Base-by-base conservation (phyloP, 2,329 filamentous ascomycete genomes). In the Talaromyces sp. region DNA sequence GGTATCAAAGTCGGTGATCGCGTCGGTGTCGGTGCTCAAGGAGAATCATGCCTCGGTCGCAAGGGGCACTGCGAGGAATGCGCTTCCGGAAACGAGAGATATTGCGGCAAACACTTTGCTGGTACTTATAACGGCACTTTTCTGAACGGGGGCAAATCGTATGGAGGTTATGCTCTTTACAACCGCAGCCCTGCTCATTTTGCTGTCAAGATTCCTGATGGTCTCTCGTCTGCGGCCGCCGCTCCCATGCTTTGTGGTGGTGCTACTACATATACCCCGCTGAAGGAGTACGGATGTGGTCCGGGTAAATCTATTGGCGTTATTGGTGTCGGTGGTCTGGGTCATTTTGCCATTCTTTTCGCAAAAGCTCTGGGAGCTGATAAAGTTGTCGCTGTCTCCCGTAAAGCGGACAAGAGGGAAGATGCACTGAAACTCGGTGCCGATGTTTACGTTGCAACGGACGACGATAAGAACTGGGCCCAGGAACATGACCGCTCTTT, bases 161-260 rank as follows among this genome's bases (percentile, higher is more conserved):
- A 90, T 70, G 91, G 91, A 13, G 90, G 88, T 9, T 88, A 87
- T 70, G 84, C 83, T 3, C 74, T 82, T 64, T 84, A 88, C 70
- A 82, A 84, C 70, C 82, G 87, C 11, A 81, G 81, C 0, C 82
- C 83, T 1, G 78, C 77, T 6, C 84, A 85, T 70, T 93, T 91
- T 69, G 83, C 83, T 0, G 75, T 87, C 70, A 85, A 81, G 75
- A 87, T 88, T 66, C 86, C 86, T 0, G 81, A 84, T 41, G 73
- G 66, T 0, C 72, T 88, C 33, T 67, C 77, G 3, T 82, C 80
- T 50, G 81, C 80, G 22, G 79, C 82, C 35, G 86, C 85, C 0
- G 86, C 90, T 0, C 90, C 91, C 0, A 90, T 95, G 83, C 82
- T 95, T 57, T 95, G 91, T 71, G 91, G 88, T 11, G 91, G 92